Percentiles rank a stretch among this genome's conserved stretches.
Conservation (phyloP, 257 asterid genomes). For the Henckelia pumila region DNA sequence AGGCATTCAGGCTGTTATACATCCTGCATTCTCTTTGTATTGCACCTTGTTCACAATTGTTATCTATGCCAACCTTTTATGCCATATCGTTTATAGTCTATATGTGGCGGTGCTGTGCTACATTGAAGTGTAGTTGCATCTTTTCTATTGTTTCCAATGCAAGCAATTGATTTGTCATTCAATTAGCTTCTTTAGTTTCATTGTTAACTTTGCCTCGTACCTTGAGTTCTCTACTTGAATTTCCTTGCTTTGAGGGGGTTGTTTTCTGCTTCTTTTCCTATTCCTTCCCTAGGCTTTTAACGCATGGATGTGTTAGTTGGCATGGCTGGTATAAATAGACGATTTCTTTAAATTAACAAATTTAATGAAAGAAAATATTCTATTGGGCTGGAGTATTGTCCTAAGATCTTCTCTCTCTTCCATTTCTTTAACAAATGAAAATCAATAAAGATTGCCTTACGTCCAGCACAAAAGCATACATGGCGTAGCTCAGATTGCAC, state of each 20-base stretch:
- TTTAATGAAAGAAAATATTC: slow-evolving; percentile 21
- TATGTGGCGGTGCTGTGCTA: not conserved
- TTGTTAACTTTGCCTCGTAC: not conserved
- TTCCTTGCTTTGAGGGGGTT: not conserved
- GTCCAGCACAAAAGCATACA: slow-evolving; percentile 19
- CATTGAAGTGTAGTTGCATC: not conserved
- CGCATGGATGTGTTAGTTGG: not conserved
- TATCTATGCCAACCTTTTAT: not conserved
- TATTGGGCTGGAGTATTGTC: not conserved
- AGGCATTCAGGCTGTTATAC: too few relatives aligned
- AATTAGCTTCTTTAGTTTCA: not conserved
- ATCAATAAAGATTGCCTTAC: too few relatives aligned
- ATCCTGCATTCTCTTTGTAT: not conserved
- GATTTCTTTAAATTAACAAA: not conserved
- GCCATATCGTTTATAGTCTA: not conserved
- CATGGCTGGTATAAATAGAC: not conserved
- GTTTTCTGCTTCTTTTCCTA: not conserved
- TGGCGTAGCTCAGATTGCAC: slow-evolving; percentile 15
- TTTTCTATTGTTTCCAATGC: not conserved
- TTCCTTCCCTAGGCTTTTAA: not conserved
- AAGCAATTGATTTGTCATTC: not conserved
- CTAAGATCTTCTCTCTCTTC: not conserved
- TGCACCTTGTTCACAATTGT: not conserved
- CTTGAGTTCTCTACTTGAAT: not conserved
- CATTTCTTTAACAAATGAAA: not conserved